Base-by-base conservation (phyloP, 2,329 filamentous ascomycete genomes). In the Sarocladium oryzae region DNA sequence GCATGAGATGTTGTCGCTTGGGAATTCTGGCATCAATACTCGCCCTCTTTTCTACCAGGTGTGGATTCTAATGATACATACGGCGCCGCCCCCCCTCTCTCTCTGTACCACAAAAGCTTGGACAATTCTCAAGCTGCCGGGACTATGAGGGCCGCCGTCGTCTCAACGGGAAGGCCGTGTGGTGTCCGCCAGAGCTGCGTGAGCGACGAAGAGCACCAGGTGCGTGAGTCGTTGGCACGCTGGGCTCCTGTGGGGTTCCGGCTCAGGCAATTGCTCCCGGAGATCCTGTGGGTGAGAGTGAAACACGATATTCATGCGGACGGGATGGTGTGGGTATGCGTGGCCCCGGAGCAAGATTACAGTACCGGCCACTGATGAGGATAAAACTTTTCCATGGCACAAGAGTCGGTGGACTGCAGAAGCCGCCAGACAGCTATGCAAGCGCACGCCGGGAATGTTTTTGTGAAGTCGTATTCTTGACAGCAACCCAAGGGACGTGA, bases 241-340 rank as follows among this genome's bases (percentile, higher is more conserved):
- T 9, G 40, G 4, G 20, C 40, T 48, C 9, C 28, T 48, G 43
- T 48, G 43, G 40, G 40, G 40, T 28, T 26, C 16, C 43, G 40
- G 43, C 40, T 30, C 26, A 48, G 43, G 43, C 43, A 48, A 48
- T 48, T 4, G 43, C 43, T 48, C 43, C 43, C 43, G 43, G 33
- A n/a, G 43, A 48, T 48, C 43, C 43, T 48, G 43, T 48, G 28
- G 43, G 24, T 8, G 15, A 48, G 26, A 48, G 43, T 48, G 43
- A 48, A 48, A 48, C 43, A 48, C 18, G 43, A 33, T 48, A 20
- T 48, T 48, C 43, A 48, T 48, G 43, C 43, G 28, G n/a, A 21
- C 43, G 43, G 43, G 28, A 48, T 32, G 40, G 40, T 45, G 40
- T 33, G 43, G 43, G 43, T 20, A 33, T 48, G 43, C 40, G 21